Evolutionary conservation across 108 stramenopile genomes (phyloP).

Genomic region (Fistulifera solaris): DNA sequence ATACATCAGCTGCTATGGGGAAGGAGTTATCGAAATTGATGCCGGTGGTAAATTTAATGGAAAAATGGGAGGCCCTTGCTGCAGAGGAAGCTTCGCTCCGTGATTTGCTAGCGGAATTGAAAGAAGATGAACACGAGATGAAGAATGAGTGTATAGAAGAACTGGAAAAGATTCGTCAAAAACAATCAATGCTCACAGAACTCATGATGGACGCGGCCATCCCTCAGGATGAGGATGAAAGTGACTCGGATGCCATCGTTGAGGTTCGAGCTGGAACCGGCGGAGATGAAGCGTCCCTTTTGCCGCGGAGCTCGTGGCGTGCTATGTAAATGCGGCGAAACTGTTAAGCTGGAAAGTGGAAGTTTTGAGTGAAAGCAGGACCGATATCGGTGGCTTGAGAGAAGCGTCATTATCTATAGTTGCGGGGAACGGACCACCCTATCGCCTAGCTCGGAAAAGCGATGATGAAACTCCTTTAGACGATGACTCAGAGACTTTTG

Average conservation of each 20-base stretch:
- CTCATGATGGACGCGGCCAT: slow-evolving; percentile 47
- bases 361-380: slow-evolving; percentile 43
- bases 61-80: slow-evolving; percentile 21
- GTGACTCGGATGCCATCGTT: slow-evolving; percentile 71
- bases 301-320: slow-evolving; percentile 75
- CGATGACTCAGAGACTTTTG: slow-evolving; percentile 16
- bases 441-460: too few species aligned
- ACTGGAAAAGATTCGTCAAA: slow-evolving; percentile 28
- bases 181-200: slow-evolving; percentile 25
- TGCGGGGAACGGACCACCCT: slow-evolving; percentile 5
- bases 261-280: slow-evolving; percentile 95
- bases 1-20: slow-evolving; percentile 15
- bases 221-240: slow-evolving; percentile 70
- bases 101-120: slow-evolving; percentile 49
- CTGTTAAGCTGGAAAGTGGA: slow-evolving; percentile 59
- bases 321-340: slow-evolving; percentile 75
- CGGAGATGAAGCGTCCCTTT: slow-evolving; percentile 92
- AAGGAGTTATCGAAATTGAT: slow-evolving; percentile 60
- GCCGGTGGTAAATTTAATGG: slow-evolving; percentile 13
- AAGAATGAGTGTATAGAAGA: slow-evolving; percentile 42
- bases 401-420: slow-evolving; percentile 54
- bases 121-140: slow-evolving; percentile 34
- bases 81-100: slow-evolving; percentile 37
- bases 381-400: slow-evolving; percentile 71
- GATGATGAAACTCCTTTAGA: neutral